Conservation (phyloP, 495 filamentous ascomycete species). For the Trichoderma asperelloides region DNA sequence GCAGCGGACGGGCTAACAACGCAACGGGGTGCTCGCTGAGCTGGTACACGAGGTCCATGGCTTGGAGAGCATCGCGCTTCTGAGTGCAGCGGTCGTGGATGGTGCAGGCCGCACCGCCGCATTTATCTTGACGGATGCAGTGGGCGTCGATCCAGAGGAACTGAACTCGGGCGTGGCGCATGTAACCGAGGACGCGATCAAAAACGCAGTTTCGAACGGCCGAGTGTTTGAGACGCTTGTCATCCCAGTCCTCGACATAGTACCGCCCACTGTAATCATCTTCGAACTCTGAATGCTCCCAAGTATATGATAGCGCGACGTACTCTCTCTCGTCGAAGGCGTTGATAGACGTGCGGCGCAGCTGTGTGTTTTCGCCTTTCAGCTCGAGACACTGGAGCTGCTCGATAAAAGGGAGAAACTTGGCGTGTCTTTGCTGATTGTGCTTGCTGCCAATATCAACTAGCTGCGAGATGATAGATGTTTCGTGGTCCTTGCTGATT, state of each 20-base stretch:
- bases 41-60: constrained; percentile 18
- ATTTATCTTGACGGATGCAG: constrained; percentile 17
- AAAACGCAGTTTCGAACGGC: constrained; percentile 14
- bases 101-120: neutral
- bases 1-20: constrained; percentile 13
- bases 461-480: constrained; percentile 12
- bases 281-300: constrained; percentile 15
- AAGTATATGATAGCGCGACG: constrained; percentile 18
- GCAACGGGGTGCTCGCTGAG: constrained; percentile 16
- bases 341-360: constrained; percentile 8
- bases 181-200: constrained; percentile 15
- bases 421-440: constrained; percentile 8
- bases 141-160: constrained; percentile 20
- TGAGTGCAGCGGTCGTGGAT: constrained; percentile 1
- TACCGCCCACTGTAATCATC: neutral
- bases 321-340: constrained; percentile 10
- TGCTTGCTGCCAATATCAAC: constrained; percentile 9
- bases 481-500: constrained; percentile 1
- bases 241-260: constrained; percentile 1
- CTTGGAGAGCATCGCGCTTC: constrained; percentile 14
- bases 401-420: constrained; percentile 8
- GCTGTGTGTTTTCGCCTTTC: neutral
- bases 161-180: constrained; percentile 9
- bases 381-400: constrained; percentile 7
- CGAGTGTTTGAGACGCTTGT: neutral